A percentile compares a stretch with the other conserved stretches of the same genome.
phyloP scores from a whole-genome alignment of 768 basidiomycete genomes.

The Tylopilus plumbeoviolaceoides region DNA sequence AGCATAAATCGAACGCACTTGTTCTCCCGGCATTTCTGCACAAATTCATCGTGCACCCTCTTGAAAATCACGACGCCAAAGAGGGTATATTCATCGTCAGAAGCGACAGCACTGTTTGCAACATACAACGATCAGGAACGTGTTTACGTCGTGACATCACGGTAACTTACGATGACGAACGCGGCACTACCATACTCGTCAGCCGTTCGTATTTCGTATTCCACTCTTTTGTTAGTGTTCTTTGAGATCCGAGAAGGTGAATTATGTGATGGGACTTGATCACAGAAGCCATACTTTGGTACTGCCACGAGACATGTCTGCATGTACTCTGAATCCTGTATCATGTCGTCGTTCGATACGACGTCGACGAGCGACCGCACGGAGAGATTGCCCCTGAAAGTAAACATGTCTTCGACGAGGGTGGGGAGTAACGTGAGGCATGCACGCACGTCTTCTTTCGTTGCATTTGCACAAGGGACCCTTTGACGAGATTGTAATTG shows the following conservation, averaged over 20 bases:
- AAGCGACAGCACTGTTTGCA: conserved; percentile 56
- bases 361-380: conserved; percentile 82
- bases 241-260: conserved; percentile 30
- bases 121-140: conserved; percentile 18
- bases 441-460: conserved; percentile 82
- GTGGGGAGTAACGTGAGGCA: not conserved
- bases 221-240: conserved; percentile 86
- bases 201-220: conserved; percentile 84
- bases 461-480: conserved; percentile 85
- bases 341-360: conserved; percentile 75
- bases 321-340: conserved; percentile 89
- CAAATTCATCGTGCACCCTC: conserved; percentile 86
- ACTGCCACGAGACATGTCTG: conserved; percentile 92
- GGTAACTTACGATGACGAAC: conserved; percentile 72
- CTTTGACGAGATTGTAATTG: conserved; percentile 92
- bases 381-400: conserved; percentile 85
- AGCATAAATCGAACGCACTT: conserved; percentile 53
- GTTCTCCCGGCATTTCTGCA: conserved; percentile 91
- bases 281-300: conserved; percentile 64
- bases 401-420: conserved; percentile 2
- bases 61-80: conserved; percentile 87
- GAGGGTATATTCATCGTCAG: conserved; percentile 87
- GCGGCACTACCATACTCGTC: conserved; percentile 86
- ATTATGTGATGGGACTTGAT: conserved; percentile 7
- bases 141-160: conserved; percentile 11